Base-by-base conservation (phyloP, 2,329 filamentous ascomycete species). In the Leptosphaerulina australis region DNA sequence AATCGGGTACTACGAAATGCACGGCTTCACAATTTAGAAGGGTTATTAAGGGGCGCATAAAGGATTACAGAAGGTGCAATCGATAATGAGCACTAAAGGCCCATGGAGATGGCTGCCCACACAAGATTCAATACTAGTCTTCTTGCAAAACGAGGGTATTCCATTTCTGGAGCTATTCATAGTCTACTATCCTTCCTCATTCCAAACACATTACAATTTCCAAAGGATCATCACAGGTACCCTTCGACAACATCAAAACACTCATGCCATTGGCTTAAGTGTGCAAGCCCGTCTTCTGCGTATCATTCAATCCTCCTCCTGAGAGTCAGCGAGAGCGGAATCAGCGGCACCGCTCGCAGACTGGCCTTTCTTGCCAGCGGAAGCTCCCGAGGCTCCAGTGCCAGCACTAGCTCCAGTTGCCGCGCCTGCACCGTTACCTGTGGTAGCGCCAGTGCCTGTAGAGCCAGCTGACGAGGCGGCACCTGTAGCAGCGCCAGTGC, bases 231-330 rank as follows among this genome's bases (percentile, higher is more conserved):
- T 22, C 15, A 10, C 15, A 9, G 3, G 10, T 9, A 14, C 2
- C 15, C 7, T 14, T n/a, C n/a, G n/a, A n/a, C n/a, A n/a, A n/a
- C n/a, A n/a, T n/a, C n/a, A n/a, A n/a, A n/a, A n/a, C n/a, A n/a
- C 12, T 22, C 10, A 36, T 30, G 44, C 36, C 30, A 36, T 48
- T 4, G 37, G 29, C 30, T 35, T n/a, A 9, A 40, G 8, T 8
- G 30, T 41, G 17, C 36, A 41, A 29, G 36, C 44, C 6, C 26
- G 18, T 31, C 24, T 45, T 10, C 4, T 22, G 12, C 37, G 36
- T 12, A 14, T 5, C 3, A 43, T 55, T 36, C 52, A 60, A 15
- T 62, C 50, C 15, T 60, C 57, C 40, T 60, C 55, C 30, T 60
- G 57, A 14, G 44, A 35, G 29, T 58, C 52, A 3, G 54, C 52